A percentile compares a stretch with the other conserved stretches of the same genome.
phyloP scores from a whole-genome alignment of 75 land plant species.

The Chamaecyparis obtusa region DNA sequence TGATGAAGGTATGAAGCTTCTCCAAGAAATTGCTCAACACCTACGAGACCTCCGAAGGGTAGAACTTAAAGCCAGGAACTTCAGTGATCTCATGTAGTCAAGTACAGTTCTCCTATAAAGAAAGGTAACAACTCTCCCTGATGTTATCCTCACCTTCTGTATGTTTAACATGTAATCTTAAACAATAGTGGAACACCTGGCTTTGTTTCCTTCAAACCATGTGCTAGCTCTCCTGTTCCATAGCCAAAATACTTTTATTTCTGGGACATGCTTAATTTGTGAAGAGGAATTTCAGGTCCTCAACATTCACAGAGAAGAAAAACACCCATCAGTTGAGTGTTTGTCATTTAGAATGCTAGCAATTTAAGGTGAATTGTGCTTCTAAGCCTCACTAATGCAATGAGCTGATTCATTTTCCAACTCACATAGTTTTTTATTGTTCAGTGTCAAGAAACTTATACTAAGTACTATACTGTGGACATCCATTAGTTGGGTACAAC shows the following conservation, averaged over 20 bases:
- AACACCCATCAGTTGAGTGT: not conserved
- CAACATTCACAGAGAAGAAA: not conserved
- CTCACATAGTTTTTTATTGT: not conserved
- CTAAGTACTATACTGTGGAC: not conserved
- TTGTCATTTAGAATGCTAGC: not conserved
- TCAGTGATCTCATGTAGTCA: slow-evolving; percentile 18
- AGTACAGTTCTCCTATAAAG: not conserved
- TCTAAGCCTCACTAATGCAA: not conserved
- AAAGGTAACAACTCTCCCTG: not conserved
- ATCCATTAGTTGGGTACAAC: not conserved
- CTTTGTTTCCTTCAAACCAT: not conserved
- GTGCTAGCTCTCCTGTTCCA: not conserved
- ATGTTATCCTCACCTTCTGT: not conserved
- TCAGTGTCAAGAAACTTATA: not conserved
- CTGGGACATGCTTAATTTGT: not conserved
- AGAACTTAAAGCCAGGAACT: slow-evolving; percentile 39
- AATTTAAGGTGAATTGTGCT: not conserved
- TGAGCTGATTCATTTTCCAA: not conserved
- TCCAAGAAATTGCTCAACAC: slow-evolving; percentile 65
- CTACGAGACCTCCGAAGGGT: slow-evolving; percentile 59
- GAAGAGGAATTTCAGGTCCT: not conserved
- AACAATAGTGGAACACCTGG: not conserved
- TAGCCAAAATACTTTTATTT: not conserved
- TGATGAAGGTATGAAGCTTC: slow-evolving; percentile 56
- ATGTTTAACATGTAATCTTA: not conserved